Percentiles rank a stretch among this genome's conserved stretches.
Evolutionary conservation across 2,329 filamentous ascomycete genomes (phyloP).

Genomic region (Monosporascus ibericus): DNA sequence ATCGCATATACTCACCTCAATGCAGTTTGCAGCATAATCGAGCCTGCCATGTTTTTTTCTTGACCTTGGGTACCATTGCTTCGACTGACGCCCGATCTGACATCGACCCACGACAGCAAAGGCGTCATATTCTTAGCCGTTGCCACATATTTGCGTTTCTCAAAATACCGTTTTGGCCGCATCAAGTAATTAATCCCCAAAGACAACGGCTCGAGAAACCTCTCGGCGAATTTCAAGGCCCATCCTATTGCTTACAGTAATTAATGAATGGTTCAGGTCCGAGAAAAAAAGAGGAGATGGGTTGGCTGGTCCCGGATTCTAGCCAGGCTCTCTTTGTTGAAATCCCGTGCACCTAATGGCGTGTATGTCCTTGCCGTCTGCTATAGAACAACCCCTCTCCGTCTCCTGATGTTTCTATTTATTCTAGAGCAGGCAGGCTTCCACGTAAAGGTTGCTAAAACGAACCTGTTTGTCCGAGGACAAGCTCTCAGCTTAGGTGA

Average conservation of each 20-base stretch:
- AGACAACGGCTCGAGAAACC: slow-evolving; percentile 10
- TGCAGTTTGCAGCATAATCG: slow-evolving; percentile 5
- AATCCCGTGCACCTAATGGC: too few species aligned
- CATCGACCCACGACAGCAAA: slow-evolving; percentile 9
- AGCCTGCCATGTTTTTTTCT: background rate
- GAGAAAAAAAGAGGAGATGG: too few species aligned
- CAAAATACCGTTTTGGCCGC: slow-evolving; percentile 4
- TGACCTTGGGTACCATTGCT: slow-evolving; percentile 2
- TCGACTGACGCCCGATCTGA: slow-evolving; percentile 7
- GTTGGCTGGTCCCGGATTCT: too few species aligned
- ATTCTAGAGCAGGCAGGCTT: too few species aligned
- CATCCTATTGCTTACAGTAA: slow-evolving; percentile 9
- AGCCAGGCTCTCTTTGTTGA: too few species aligned
- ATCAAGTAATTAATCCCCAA: slow-evolving; percentile 7
- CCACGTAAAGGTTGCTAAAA: too few species aligned
- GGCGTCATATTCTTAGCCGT: slow-evolving; percentile 5
- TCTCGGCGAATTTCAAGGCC: slow-evolving; percentile 14
- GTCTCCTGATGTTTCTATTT: too few species aligned
- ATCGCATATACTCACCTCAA: slow-evolving; percentile 1
- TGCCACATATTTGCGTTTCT: slow-evolving; percentile 7
- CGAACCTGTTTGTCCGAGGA: too few species aligned
- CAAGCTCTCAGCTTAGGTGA: too few species aligned
- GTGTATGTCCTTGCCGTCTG: too few species aligned
- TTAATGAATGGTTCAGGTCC: background rate
- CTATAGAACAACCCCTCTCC: too few species aligned